These are phyloP conservation scores for Marasmius fiardii DNA, from an alignment of 1,284 basidiomycete genomes.

Conservation along the genomic window DNA sequence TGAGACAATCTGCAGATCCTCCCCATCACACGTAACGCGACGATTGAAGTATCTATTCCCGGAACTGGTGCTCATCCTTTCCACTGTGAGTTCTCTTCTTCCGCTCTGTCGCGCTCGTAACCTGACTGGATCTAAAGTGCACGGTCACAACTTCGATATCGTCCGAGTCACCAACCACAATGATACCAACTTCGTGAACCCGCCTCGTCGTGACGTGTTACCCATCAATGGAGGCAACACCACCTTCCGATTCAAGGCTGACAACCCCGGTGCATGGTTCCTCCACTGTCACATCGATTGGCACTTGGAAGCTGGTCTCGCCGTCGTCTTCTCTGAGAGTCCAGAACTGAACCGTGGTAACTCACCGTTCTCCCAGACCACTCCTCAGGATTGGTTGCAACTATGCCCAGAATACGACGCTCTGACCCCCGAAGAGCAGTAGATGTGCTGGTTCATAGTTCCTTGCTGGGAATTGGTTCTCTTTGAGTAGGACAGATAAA, in stretches of 20 bases:
- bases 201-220: slow-evolving; percentile 29
- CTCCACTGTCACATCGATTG: slow-evolving; percentile 36
- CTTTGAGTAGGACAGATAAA: neutral
- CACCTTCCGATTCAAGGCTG: slow-evolving; percentile 30
- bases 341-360: slow-evolving; percentile 22
- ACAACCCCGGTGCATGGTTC: slow-evolving; percentile 37
- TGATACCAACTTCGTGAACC: slow-evolving; percentile 27
- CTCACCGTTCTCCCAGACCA: slow-evolving; percentile 27
- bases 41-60: slow-evolving; percentile 31
- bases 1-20: slow-evolving; percentile 16
- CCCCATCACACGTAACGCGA: slow-evolving; percentile 25
- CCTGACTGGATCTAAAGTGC: slow-evolving; percentile 21
- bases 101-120: neutral
- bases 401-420: slow-evolving; percentile 29
- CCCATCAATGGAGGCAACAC: slow-evolving; percentile 28
- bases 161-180: slow-evolving; percentile 21
- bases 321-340: slow-evolving; percentile 30
- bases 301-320: slow-evolving; percentile 35
- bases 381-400: slow-evolving; percentile 26
- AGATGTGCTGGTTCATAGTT: too few relatives aligned
- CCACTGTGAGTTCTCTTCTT: slow-evolving; percentile 24
- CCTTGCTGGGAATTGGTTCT: too few relatives aligned
- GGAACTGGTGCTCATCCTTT: slow-evolving; percentile 33
- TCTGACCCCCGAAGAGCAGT: slow-evolving; percentile 28
- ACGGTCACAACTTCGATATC: slow-evolving; percentile 36